Conservation (phyloP, 768 basidiomycete genomes). For the Mycena latifolia region DNA sequence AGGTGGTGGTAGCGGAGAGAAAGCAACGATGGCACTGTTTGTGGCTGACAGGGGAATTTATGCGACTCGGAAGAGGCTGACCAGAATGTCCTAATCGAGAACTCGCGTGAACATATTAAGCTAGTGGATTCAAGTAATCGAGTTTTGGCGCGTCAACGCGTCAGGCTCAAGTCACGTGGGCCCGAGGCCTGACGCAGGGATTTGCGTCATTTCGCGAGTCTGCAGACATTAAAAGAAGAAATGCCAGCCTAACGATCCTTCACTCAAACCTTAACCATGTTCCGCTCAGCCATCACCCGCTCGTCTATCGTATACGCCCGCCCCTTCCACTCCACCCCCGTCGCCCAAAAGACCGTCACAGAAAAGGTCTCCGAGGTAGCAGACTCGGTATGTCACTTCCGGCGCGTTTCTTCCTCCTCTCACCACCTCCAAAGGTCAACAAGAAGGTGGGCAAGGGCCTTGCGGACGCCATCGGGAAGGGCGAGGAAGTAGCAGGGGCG, state of each 20-base stretch:
- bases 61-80: background rate
- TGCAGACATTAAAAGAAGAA: no score
- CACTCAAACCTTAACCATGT: conserved; percentile 23
- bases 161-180: no score
- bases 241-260: no score
- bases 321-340: conserved; percentile 50
- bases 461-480: conserved; percentile 61
- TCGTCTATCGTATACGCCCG: conserved; percentile 38
- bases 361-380: conserved; percentile 61
- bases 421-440: conserved; percentile 50
- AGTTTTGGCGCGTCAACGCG: no score
- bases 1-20: conserved; percentile 29
- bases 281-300: conserved; percentile 31
- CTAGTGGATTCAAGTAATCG: no score
- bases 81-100: background rate
- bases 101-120: no score
- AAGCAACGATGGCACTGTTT: background rate
- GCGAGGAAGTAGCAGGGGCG: conserved; percentile 54
- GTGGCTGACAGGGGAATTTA: background rate
- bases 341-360: conserved; percentile 52
- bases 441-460: conserved; percentile 58
- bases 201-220: no score
- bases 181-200: no score
- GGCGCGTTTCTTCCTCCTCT: background rate
- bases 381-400: conserved; percentile 48